Base-by-base conservation (phyloP, 2,329 filamentous ascomycete species). In the Ascosphaera apis region DNA sequence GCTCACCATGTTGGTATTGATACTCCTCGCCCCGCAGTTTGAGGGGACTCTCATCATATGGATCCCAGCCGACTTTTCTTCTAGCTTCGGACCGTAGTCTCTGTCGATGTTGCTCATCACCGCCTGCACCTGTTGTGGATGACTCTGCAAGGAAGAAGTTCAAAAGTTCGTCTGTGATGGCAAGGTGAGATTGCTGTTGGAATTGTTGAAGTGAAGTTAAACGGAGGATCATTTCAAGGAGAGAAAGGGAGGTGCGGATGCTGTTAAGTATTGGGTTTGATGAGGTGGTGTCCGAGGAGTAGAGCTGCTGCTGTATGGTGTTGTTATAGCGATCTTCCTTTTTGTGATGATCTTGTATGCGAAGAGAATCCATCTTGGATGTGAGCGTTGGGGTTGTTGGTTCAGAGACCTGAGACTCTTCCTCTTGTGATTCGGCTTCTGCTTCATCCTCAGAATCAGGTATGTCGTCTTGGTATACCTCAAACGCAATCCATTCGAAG, bases 171-270 rank as follows among this genome's bases (percentile, higher is more conserved):
- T 93, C 84, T 1, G 79, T 79, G 41, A 91, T 88, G 4, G 81
- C 70, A n/a, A 92, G 66, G 47, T 92, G 83, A 0, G 80, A 83
- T 30, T 72, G 68, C 60, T 93, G 84, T 50, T 91, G 79, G 53
- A 88, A 91, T 58, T 92, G 82, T 50, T 92, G 84, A 11, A 92
- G 67, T 15, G 82, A 81, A 3, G 78, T 75, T 33, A 93, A 66
- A 31, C 86, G 80, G 33, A 92, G 69, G 21, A 92, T 63, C 62
- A 86, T 88, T 53, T 93, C 84, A 37, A 93, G 68, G 6, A 92
- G 67, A 1, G 84, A 92, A 4, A 81, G 61, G 0, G 71, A 77
- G 1, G 72, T 75, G 37, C 67, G 69, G 44, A 78, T 67, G 19
- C 58, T 54, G 37, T 57, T 58, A 35, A 60, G 64, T 41, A 45